Conservation (phyloP, 2,329 filamentous ascomycete genomes). For the Calycina herbarum region DNA sequence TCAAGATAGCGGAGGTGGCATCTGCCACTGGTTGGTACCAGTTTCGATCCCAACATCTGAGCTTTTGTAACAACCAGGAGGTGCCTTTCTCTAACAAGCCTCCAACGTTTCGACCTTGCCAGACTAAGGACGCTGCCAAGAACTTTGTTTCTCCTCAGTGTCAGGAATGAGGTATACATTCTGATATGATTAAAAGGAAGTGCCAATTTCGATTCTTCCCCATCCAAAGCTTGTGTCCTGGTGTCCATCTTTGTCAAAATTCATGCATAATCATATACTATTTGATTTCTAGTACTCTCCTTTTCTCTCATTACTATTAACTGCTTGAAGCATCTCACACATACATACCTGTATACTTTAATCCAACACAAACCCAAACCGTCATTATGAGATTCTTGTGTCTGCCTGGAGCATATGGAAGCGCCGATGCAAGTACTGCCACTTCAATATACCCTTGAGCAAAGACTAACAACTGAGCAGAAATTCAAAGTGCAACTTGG, state of each 20-base stretch:
- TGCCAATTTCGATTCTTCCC: neutral
- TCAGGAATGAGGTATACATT: neutral
- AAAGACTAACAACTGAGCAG: constrained; percentile 38
- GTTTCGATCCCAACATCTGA: neutral
- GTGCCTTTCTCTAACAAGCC: neutral
- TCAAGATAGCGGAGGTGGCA: neutral
- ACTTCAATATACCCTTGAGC: neutral
- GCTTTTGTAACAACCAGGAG: constrained; percentile 1
- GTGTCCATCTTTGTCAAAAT: neutral
- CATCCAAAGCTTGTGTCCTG: neutral
- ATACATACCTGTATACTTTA: neutral
- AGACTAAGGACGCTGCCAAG: neutral
- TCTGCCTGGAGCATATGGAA: constrained; percentile 58
- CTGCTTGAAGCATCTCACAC: neutral
- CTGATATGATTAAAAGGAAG: constrained; percentile 1
- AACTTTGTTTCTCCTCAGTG: neutral
- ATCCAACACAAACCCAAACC: constrained; percentile 1
- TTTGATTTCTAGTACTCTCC: neutral
- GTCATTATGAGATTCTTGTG: constrained; percentile 56
- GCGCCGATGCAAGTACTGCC: constrained; percentile 48
- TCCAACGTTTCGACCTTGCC: constrained; percentile 2
- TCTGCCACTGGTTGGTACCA: neutral
- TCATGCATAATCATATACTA: neutral
- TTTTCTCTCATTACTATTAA: neutral
- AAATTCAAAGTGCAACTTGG: constrained; percentile 57